Base-by-base conservation (phyloP, 2,329 filamentous ascomycete genomes). In the Pestalotiopsis sp. region DNA sequence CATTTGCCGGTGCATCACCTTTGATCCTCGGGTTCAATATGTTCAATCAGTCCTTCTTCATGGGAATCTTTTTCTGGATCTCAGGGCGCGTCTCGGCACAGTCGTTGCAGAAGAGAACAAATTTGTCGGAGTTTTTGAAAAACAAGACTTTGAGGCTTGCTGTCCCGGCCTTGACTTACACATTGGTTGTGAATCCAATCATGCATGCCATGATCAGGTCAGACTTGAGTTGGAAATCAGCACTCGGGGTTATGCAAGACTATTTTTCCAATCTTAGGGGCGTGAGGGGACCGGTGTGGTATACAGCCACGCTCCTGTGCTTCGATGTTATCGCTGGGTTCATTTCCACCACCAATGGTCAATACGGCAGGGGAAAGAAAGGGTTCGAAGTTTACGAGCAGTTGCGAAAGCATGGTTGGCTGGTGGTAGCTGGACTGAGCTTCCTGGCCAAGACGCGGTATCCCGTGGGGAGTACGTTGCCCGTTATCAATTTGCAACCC, bases 31-130 rank as follows among this genome's bases (percentile, higher is more conserved):
- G 67, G 36, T 67, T 73, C 52, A 72, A 71, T 49, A 67, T 68
- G 4, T 67, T 72, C 66, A 70, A 74, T 58, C 72, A 73, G 65
- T 72, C 71, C 4, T 73, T 71, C 68, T 72, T 73, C 57, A 73
- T 72, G 71, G 71, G 67, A 2, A 23, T 70, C 3, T 73, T 73
- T 64, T 73, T 71, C 58, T 68, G 67, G 66, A 68, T 73, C 5
- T 72, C 71, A 0, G 72, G 72, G 2, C 66, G 52, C 25, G 66
- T 72, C 17, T 69, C 71, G 20, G 72, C 72, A 11, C 70, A 72
- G 63, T 72, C 73, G 11, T 63, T 74, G 4, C 20, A 23, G 6
- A 64, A 56, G 23, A 66, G 58, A 4, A 56, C 40, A n/a, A 38
- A 62, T 14, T 57, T 65, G 0, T 69, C 67, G 66, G 56, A 7